Conservation (phyloP, 345 rosid genomes). For the Pugionium cornutum region DNA sequence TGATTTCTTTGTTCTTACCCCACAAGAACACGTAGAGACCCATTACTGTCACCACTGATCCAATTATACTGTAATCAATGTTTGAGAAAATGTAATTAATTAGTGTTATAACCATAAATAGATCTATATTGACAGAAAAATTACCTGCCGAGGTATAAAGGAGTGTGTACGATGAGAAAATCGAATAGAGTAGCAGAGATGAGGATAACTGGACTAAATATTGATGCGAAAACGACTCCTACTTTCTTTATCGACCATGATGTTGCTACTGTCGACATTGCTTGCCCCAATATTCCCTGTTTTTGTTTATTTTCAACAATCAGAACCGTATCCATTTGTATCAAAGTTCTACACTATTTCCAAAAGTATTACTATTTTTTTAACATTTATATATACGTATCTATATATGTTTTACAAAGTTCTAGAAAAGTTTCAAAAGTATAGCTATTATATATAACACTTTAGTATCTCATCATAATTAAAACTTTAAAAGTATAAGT, state of each 20-base stretch:
- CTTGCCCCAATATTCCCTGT: slow-evolving; percentile 71
- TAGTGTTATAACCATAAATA: no score
- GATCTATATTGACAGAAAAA: not conserved
- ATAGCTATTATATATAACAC: no score
- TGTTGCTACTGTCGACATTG: slow-evolving; percentile 65
- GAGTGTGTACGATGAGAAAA: slow-evolving; percentile 56
- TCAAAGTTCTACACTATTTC: not conserved
- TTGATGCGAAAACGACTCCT: slow-evolving; percentile 70
- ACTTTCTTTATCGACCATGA: slow-evolving; percentile 67
- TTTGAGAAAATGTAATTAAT: no score
- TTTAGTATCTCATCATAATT: no score
- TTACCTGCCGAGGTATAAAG: slow-evolving; percentile 65
- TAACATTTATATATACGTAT: no score
- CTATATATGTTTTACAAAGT: no score
- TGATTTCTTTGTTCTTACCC: slow-evolving; percentile 43
- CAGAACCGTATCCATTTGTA: no score
- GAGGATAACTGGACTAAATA: slow-evolving; percentile 58
- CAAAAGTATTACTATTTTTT: no score
- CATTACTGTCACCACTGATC: slow-evolving; percentile 55
- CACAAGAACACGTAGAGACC: slow-evolving; percentile 59
- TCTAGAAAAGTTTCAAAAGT: no score
- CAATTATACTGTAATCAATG: slow-evolving; percentile 55
- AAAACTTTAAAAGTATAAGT: no score
- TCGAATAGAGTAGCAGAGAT: slow-evolving; percentile 59
- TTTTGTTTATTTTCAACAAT: not conserved